Percentiles rank a stretch among this genome's conserved stretches.
Conservation (phyloP, 495 filamentous ascomycete species). For the Aspergillus olivimuriae region DNA sequence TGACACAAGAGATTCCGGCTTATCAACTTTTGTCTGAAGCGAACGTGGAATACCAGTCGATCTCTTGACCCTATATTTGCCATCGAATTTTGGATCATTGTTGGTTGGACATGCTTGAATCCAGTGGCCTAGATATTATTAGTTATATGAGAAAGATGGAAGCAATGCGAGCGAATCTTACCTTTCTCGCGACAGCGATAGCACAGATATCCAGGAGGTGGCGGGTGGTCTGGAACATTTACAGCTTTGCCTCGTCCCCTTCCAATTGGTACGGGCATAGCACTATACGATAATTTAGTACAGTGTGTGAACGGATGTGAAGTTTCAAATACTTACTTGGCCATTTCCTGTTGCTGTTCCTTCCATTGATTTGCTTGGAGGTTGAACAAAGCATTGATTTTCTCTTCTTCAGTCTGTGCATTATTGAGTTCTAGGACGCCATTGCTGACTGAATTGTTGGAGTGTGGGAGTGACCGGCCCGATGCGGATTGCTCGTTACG, state of each 20-base stretch:
- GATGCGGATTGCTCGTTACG: constrained; percentile 57
- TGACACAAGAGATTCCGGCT: constrained; percentile 65
- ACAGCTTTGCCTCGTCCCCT: constrained; percentile 53
- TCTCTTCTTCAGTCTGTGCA: constrained; percentile 82
- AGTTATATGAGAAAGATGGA: constrained; percentile 3
- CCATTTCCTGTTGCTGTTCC: constrained; percentile 84
- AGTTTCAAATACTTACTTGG: constrained; percentile 58
- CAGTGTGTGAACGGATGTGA: constrained; percentile 6
- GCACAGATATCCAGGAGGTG: constrained; percentile 89
- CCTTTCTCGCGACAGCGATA: constrained; percentile 97
- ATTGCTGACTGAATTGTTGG: constrained; percentile 41
- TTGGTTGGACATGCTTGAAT: constrained; percentile 97
- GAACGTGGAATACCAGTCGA: constrained; percentile 94
- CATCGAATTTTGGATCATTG: constrained; percentile 91
- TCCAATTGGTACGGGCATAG: constrained; percentile 55
- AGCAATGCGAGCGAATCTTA: constrained; percentile 12
- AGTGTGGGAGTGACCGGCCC: constrained; percentile 39
- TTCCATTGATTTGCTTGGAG: constrained; percentile 81
- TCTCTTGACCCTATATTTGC: constrained; percentile 81
- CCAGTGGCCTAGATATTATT: constrained; percentile 64
- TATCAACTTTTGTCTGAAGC: constrained; percentile 89
- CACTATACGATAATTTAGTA: constrained; percentile 47
- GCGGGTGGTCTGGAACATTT: constrained; percentile 82
- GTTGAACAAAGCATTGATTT: constrained; percentile 81
- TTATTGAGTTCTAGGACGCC: constrained; percentile 56